Evolutionary conservation across 495 filamentous ascomycete species (phyloP).

Genomic region (Lophiotrema nucula): DNA sequence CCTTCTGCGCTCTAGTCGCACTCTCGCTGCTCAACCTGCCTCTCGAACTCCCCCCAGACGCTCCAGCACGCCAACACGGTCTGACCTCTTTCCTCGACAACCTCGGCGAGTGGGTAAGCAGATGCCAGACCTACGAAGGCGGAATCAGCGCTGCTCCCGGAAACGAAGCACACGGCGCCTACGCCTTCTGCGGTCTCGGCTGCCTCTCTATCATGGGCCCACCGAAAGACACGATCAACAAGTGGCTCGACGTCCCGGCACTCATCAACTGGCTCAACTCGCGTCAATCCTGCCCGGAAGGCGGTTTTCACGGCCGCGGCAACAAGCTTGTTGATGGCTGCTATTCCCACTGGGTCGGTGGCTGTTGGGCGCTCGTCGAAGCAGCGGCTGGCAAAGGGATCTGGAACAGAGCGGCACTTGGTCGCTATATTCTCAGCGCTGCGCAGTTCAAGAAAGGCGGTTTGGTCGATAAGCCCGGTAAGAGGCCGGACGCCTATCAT

Average conservation of each 20-base stretch:
- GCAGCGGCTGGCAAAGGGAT: conserved; percentile 64
- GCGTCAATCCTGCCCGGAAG: conserved; percentile 87
- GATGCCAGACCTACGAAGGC: conserved; percentile 90
- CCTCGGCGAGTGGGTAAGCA: conserved; percentile 73
- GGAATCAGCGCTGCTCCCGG: conserved; percentile 80
- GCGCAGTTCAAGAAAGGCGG: conserved; percentile 80
- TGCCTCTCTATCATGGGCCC: conserved; percentile 78
- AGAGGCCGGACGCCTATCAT: conserved; percentile 90
- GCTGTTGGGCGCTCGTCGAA: conserved; percentile 87
- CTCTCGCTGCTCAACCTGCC: conserved; percentile 82
- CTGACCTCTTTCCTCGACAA: conserved; percentile 59
- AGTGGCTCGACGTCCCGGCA: conserved; percentile 73
- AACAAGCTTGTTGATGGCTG: conserved; percentile 98
- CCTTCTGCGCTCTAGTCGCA: conserved; percentile 82
- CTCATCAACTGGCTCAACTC: conserved; percentile 84
- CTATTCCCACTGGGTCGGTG: conserved; percentile 96
- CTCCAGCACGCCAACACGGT: conserved; percentile 50
- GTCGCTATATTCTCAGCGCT: conserved; percentile 83
- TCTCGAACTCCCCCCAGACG: conserved; percentile 66
- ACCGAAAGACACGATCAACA: conserved; percentile 67
- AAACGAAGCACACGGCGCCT: conserved; percentile 91
- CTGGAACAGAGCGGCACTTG: conserved; percentile 81
- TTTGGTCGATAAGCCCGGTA: conserved; percentile 87
- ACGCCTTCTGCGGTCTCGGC: conserved; percentile 91
- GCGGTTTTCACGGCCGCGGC: conserved; percentile 87